These are phyloP conservation scores for Aspergillus sp. DNA, from an alignment of 2,329 filamentous ascomycete genomes.

Conservation along the genomic window DNA sequence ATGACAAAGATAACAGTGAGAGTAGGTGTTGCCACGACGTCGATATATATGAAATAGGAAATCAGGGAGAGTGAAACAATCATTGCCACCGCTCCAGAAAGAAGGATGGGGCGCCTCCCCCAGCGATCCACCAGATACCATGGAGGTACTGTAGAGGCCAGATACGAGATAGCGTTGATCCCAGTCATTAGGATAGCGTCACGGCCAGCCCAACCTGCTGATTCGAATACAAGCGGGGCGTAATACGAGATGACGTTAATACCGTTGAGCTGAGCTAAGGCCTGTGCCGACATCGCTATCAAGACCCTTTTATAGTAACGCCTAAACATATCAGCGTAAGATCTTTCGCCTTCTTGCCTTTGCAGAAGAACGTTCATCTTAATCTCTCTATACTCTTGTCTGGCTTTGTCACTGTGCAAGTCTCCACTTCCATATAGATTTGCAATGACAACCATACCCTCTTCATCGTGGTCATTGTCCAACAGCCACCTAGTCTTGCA, in stretches of 20 bases:
- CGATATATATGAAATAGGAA: conserved; percentile 92
- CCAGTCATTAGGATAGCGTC: conserved; percentile 95
- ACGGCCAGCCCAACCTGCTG: conserved; percentile 91
- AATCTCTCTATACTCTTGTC: conserved; percentile 96
- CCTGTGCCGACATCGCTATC: conserved; percentile 98
- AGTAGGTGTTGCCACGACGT: conserved; percentile 72
- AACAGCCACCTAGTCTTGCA: conserved; percentile 74
- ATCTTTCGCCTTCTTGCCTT: conserved; percentile 90
- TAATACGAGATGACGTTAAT: conserved; percentile 99
- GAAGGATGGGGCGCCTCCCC: conserved; percentile 84
- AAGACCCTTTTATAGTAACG: conserved; percentile 90
- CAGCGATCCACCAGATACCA: conserved; percentile 96
- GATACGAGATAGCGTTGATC: conserved; percentile 89
- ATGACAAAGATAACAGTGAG: conserved; percentile 94
- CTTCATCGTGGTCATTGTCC: conserved; percentile 96
- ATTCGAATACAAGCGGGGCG: conserved; percentile 92
- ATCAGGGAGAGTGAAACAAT: conserved; percentile 82
- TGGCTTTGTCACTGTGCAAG: conserved; percentile 87
- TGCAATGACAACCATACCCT: conserved; percentile 96
- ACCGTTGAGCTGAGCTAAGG: conserved; percentile 91
- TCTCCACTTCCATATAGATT: conserved; percentile 96
- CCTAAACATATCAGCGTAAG: conserved; percentile 92
- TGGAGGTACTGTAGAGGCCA: conserved; percentile 87
- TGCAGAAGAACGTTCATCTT: conserved; percentile 96
- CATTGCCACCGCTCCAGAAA: conserved; percentile 90